Percentiles rank a stretch among this genome's conserved stretches.
These are phyloP conservation scores for Pythium plurisporium DNA, from an alignment of 352 stramenopile species.

Conservation along the genomic window DNA sequence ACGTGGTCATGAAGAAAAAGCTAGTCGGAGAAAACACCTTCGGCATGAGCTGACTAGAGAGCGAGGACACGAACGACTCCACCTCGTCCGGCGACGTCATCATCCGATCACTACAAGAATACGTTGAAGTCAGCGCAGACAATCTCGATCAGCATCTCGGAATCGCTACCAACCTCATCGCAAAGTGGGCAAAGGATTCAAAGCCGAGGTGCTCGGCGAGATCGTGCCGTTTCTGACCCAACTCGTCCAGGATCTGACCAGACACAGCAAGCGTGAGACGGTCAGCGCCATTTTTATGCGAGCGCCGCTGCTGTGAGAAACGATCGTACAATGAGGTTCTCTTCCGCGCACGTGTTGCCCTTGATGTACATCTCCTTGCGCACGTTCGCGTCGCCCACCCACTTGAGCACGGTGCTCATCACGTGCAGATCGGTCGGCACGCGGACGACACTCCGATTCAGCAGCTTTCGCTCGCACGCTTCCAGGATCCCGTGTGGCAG, in stretches of 20 bases:
- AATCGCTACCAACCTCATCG: too few relatives aligned
- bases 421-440: conserved; percentile 86
- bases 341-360: conserved; percentile 75
- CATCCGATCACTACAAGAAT: conserved; percentile 72
- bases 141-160: conserved; percentile 12
- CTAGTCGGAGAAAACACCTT: conserved; percentile 34
- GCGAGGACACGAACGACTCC: conserved; percentile 54
- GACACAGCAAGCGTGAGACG: neutral
- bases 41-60: conserved; percentile 63
- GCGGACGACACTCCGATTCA: conserved; percentile 50
- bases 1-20: too few relatives aligned
- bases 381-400: conserved; percentile 67
- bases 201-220: conserved; percentile 89
- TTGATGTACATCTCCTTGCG: conserved; percentile 90
- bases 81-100: conserved; percentile 66
- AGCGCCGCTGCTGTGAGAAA: too few relatives aligned
- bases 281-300: too few relatives aligned
- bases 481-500: conserved; percentile 59
- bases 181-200: conserved; percentile 85
- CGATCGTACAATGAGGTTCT: conserved; percentile 57
- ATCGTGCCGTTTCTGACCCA: conserved; percentile 84
- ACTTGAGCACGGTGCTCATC: conserved; percentile 91
- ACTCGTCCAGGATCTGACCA: conserved; percentile 80
- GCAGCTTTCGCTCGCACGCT: conserved; percentile 62
- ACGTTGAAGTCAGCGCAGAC: neutral